Base-by-base conservation (phyloP, 805 yeast species). In the Barnettozyma botsteinii region DNA sequence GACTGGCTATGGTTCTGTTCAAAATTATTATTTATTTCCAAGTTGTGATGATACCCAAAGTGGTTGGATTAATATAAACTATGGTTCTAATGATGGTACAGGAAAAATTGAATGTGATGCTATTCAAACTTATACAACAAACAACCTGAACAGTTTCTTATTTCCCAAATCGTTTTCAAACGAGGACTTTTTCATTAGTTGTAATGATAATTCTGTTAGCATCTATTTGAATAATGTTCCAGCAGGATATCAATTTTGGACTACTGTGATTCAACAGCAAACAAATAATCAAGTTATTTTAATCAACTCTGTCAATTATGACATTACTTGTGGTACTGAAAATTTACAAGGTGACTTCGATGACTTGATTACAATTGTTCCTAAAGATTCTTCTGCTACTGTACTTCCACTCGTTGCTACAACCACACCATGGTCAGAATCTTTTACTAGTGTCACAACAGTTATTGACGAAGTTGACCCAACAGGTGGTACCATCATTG, bases 11-110 rank as follows among this genome's bases (percentile, higher is more conserved):
- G 54, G 55, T 21, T 45, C 53, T 10, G 35, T 57, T 20, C 66
- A 65, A 44, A 45, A 52, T 35, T 65, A 65, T 42, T 56, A 55
- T 22, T 36, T 64, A 20, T 59, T 59, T 30, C 61, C 65, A 50
- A 41, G 34, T 3, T 66, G 71, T 51, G 55, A 56, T 11, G 33
- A 45, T 20, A 47, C 48, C 28, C 31, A 52, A 20, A 43, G 52
- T 4, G 67, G 66, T 34, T 19, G 41, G 5, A 49, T 59, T 33
- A 31, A 44, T 2, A 47, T 64, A 18, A 37, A 45, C 5, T 56
- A 42, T 30, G 47, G 46, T 15, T 38, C 53, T 5, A 22, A 23
- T 14, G 42, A 31, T 9, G 52, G 46, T 9, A 22, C 46, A 22
- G 57, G 57, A 18, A 21, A n/a, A 12, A 44, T 55, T 24, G 47